Evolutionary conservation across 1,284 basidiomycete species (phyloP), one percentile per base, ranked within the genome.

Genomic region (Apiotrichum laibachii): DNA sequence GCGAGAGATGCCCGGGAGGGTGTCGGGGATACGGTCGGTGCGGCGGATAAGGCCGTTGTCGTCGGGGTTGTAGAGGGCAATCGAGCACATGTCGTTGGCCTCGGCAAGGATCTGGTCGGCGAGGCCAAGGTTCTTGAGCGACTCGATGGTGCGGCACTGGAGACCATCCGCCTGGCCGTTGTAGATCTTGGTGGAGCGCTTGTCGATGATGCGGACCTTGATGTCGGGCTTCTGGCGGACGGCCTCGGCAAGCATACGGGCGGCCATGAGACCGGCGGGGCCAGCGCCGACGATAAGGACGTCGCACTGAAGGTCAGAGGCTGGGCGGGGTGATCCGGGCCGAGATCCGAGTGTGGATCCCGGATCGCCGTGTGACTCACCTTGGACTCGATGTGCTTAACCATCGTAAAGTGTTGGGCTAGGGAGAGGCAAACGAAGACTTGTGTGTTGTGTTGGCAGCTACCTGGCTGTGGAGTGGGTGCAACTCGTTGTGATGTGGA

Each of bases 81-180:
- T 62, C 31, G 57, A 50, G 50, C 42, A 56, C 50, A 62, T 84
- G 55, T 60, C 57, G 53, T 63, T 63, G 61, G 61, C 55, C 48
- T 57, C 61, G 35, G 53, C 49, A 37, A 62, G 46, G 37, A 59
- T 58, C 53, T 53, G 51, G 57, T 53, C 47, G 6, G 53, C 56
- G n/a, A 62, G 43, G 33, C 61, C 61, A 13, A 63, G 55, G 55
- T 63, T 60, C 57, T 63, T 50, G 55, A 63, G 50, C 35, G 37
- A 49, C 57, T 63, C 61, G 44, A 63, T 31, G 7, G 61, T 57
- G 34, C 61, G 61, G 49, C 52, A 56, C 55, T 63, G 55, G 12
- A 63, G 55, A 22, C 61, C 61, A 52, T 63, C 61, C 22, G 61
- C 61, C 58, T 63, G 61, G 45, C 61, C 61, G 43, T 54, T 63